These are phyloP conservation scores for Fusarium chlamydosporum DNA, from an alignment of 2,329 filamentous ascomycete species.

Conservation along the genomic window DNA sequence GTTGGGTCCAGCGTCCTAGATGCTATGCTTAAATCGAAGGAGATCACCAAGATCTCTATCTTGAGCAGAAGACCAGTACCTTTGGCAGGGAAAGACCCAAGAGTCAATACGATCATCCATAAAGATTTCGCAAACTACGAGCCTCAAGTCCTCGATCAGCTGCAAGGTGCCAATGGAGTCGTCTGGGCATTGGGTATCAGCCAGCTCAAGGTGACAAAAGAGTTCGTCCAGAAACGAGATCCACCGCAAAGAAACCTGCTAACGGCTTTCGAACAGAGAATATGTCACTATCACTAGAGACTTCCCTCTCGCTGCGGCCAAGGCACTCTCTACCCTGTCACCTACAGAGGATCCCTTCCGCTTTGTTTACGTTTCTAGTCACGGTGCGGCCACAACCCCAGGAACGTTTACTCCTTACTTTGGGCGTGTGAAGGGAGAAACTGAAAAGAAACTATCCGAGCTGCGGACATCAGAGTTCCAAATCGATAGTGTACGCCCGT, in stretches of 20 bases:
- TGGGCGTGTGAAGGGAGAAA: conserved; percentile 37
- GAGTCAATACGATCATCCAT: conserved; percentile 40
- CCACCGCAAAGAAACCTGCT: background rate
- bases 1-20: conserved; percentile 39
- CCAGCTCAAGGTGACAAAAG: conserved; percentile 38
- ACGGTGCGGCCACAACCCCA: conserved; percentile 21
- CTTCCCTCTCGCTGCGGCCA: conserved; percentile 31
- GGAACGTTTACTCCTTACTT: conserved; percentile 30
- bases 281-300: conserved; percentile 40
- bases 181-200: conserved; percentile 44
- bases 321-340: conserved; percentile 29
- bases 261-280: conserved; percentile 10
- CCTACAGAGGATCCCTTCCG: conserved; percentile 32
- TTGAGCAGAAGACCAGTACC: conserved; percentile 38
- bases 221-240: conserved; percentile 12
- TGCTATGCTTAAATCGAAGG: conserved; percentile 41
- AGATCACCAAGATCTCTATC: conserved; percentile 41
- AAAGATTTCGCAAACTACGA: conserved; percentile 29
- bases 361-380: conserved; percentile 39
- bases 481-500: conserved; percentile 33
- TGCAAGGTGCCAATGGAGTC: conserved; percentile 35
- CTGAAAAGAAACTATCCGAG: conserved; percentile 30
- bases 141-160: conserved; percentile 21
- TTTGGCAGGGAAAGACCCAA: conserved; percentile 27
- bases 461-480: conserved; percentile 19